phyloP scores from a whole-genome alignment of 2,329 filamentous ascomycete species.

The Didymellaceae sp. region DNA sequence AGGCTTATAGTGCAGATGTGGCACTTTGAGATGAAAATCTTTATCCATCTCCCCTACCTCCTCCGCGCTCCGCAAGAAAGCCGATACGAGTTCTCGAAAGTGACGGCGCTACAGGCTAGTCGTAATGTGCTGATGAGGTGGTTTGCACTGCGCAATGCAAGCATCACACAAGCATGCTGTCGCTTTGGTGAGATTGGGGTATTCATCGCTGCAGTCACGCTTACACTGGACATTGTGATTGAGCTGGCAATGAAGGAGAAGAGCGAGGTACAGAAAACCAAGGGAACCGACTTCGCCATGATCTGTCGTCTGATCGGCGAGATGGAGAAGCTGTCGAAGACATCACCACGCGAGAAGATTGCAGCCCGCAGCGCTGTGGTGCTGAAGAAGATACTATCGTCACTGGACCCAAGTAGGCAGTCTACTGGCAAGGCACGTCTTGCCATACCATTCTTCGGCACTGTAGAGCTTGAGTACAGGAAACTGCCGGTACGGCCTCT shows the following conservation, averaged over 20 bases:
- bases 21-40: conserved; percentile 47
- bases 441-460: conserved; percentile 45
- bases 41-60: conserved; percentile 45
- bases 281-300: conserved; percentile 47
- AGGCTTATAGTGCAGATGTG: conserved; percentile 44
- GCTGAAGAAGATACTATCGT: conserved; percentile 44
- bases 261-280: conserved; percentile 41
- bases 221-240: conserved; percentile 45
- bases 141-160: conserved; percentile 45
- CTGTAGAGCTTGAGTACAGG: conserved; percentile 39
- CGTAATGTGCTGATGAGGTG: conserved; percentile 47
- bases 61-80: conserved; percentile 39
- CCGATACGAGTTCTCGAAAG: conserved; percentile 44
- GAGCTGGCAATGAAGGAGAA: conserved; percentile 45
- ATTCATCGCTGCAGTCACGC: conserved; percentile 46
- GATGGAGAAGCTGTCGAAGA: conserved; percentile 44
- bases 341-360: conserved; percentile 43
- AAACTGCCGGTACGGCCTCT: conserved; percentile 36
- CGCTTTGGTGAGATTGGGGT: conserved; percentile 43
- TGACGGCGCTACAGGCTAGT: conserved; percentile 43
- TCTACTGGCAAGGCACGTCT: conserved; percentile 29
- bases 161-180: conserved; percentile 45
- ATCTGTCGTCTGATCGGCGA: conserved; percentile 44
- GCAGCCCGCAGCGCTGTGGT: conserved; percentile 40
- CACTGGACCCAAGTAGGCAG: conserved; percentile 39